Conservation (phyloP, 768 basidiomycete genomes). For the Collybia sp. region DNA sequence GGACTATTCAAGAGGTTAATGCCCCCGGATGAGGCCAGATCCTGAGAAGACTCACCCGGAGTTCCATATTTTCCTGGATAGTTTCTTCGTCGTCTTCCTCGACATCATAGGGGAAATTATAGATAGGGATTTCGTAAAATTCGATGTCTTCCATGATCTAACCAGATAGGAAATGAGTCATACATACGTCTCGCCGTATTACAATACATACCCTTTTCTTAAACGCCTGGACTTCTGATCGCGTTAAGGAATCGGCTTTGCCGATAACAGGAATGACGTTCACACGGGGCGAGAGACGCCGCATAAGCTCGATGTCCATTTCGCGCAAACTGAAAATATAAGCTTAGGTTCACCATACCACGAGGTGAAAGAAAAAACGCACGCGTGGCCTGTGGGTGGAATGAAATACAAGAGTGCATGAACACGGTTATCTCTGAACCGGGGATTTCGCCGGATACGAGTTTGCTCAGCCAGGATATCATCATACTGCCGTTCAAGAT, state of each 20-base stretch:
- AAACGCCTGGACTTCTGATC: conserved; percentile 75
- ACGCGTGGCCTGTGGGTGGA: conserved; percentile 84
- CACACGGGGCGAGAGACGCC: conserved; percentile 81
- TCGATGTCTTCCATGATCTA: conserved; percentile 94
- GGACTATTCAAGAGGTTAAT: conserved; percentile 24
- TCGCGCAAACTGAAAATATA: conserved; percentile 58
- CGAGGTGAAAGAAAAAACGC: conserved; percentile 23
- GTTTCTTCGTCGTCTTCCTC: conserved; percentile 95
- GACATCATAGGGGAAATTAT: conserved; percentile 92
- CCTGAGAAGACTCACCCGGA: conserved; percentile 48
- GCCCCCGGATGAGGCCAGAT: background rate
- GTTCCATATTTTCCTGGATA: conserved; percentile 82
- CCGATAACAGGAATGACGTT: conserved; percentile 94
- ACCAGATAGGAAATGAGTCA: conserved; percentile 4
- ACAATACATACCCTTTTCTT: conserved; percentile 60
- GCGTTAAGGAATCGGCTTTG: conserved; percentile 84
- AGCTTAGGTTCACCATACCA: background rate
- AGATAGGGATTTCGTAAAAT: conserved; percentile 84
- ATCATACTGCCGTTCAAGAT: conserved; percentile 90
- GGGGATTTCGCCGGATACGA: conserved; percentile 89
- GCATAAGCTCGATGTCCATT: conserved; percentile 93
- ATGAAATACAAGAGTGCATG: conserved; percentile 90
- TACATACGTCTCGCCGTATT: conserved; percentile 1
- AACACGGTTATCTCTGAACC: conserved; percentile 86
- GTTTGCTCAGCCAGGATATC: conserved; percentile 86